Conservation (phyloP, 495 filamentous ascomycete species). For the Penicillium maclennaniae region DNA sequence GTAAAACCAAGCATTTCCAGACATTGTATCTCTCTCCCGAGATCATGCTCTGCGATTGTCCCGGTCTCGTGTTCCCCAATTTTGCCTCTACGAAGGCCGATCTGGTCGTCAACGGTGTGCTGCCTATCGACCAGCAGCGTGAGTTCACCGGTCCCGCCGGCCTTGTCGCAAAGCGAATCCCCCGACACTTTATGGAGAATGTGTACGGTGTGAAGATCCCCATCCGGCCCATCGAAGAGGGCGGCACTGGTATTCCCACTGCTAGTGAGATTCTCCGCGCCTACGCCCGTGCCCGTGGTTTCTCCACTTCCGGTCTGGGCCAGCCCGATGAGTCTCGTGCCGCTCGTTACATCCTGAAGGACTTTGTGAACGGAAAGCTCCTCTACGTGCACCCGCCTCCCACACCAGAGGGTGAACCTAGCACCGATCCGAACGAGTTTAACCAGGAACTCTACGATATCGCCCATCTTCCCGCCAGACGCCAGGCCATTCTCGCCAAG, state of each 20-base stretch:
- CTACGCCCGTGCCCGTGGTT: constrained; percentile 85
- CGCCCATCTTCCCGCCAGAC: constrained; percentile 68
- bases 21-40: constrained; percentile 89
- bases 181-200: constrained; percentile 84
- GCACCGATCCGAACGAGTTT: constrained; percentile 69
- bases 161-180: constrained; percentile 86
- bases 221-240: constrained; percentile 82
- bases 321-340: constrained; percentile 92
- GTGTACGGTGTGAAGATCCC: constrained; percentile 88
- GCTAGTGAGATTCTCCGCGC: constrained; percentile 81
- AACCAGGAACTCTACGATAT: constrained; percentile 85
- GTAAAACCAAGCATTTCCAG: constrained; percentile 99
- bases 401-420: constrained; percentile 41
- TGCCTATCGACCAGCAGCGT: constrained; percentile 95
- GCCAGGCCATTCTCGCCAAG: constrained; percentile 54
- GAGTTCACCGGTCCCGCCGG: constrained; percentile 87
- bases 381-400: constrained; percentile 89
- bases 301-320: constrained; percentile 79
- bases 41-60: constrained; percentile 95
- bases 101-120: constrained; percentile 89
- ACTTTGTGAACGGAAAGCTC: constrained; percentile 95
- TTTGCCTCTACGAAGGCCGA: constrained; percentile 97
- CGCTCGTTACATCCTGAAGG: constrained; percentile 86
- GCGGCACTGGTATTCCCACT: constrained; percentile 84
- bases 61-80: constrained; percentile 97